These are phyloP conservation scores for Trichoderma gamsii DNA, from an alignment of 495 filamentous ascomycete genomes.

Conservation along the genomic window DNA sequence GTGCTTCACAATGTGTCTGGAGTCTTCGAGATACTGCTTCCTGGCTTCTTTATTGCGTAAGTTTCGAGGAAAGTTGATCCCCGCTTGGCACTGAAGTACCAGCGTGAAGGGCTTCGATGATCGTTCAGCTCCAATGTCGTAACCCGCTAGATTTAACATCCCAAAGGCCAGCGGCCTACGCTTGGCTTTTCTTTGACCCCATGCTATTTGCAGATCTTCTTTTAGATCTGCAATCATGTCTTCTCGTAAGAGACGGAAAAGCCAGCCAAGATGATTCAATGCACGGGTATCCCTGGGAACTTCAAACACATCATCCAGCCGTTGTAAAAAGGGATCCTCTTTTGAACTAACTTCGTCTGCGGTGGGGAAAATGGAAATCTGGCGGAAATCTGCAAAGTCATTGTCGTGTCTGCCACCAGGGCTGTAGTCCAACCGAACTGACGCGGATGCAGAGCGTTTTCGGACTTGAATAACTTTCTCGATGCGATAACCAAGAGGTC, in stretches of 20 bases:
- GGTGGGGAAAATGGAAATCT: slow-evolving; percentile 63
- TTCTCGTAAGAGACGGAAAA: slow-evolving; percentile 71
- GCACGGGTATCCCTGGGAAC: slow-evolving; percentile 34
- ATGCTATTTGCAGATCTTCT: slow-evolving; percentile 50
- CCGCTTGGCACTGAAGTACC: slow-evolving; percentile 37
- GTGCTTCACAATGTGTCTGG: slow-evolving; percentile 51
- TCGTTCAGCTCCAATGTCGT: slow-evolving; percentile 26
- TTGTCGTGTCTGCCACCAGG: slow-evolving; percentile 78
- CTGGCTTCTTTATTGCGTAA: slow-evolving; percentile 25
- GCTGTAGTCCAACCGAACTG: slow-evolving; percentile 19
- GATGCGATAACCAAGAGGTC: slow-evolving; percentile 29
- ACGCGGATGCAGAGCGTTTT: slow-evolving; percentile 17
- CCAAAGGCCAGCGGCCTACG: slow-evolving; percentile 25
- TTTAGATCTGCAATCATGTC: slow-evolving; percentile 66
- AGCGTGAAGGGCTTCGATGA: slow-evolving; percentile 37
- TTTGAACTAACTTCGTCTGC: slow-evolving; percentile 57
- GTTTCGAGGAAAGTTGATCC: slow-evolving; percentile 38
- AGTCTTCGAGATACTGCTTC: slow-evolving; percentile 43
- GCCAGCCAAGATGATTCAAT: slow-evolving; percentile 60
- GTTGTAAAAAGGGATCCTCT: slow-evolving; percentile 54
- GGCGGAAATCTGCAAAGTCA: slow-evolving; percentile 55
- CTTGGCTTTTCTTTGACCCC: slow-evolving; percentile 31
- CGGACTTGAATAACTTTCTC: slow-evolving; percentile 18
- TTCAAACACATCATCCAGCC: slow-evolving; percentile 36
- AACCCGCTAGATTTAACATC: slow-evolving; percentile 17